These are phyloP conservation scores for Lyophyllum semitale DNA, from an alignment of 768 basidiomycete species.

Conservation along the genomic window DNA sequence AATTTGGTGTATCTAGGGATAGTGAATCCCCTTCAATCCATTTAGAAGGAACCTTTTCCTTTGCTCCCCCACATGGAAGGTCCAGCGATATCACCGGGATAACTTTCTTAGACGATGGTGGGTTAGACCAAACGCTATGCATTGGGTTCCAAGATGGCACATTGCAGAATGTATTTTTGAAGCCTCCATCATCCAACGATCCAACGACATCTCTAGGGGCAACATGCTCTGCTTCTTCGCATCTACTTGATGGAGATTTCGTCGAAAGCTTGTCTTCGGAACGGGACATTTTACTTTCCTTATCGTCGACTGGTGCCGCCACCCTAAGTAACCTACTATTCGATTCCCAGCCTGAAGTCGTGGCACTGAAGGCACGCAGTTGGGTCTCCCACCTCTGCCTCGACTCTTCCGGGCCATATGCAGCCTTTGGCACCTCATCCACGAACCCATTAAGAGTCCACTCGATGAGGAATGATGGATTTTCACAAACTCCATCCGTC, in stretches of 20 bases:
- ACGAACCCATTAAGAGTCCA: slow-evolving; percentile 60
- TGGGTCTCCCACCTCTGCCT: slow-evolving; percentile 66
- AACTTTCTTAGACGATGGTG: slow-evolving; percentile 47
- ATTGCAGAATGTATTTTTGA: slow-evolving; percentile 45
- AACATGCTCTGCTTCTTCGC: slow-evolving; percentile 6
- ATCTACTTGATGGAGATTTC: slow-evolving; percentile 43
- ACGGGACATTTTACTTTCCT: slow-evolving; percentile 46
- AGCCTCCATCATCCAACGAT: slow-evolving; percentile 15
- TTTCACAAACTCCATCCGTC: slow-evolving; percentile 51
- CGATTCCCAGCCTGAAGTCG: slow-evolving; percentile 24
- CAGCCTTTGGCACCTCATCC: slow-evolving; percentile 69
- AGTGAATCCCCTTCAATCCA: slow-evolving; percentile 42
- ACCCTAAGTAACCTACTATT: slow-evolving; percentile 28
- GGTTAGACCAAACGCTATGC: slow-evolving; percentile 44
- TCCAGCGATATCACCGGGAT: slow-evolving; percentile 58
- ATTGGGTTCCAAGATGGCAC: slow-evolving; percentile 64
- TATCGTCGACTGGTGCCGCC: slow-evolving; percentile 59
- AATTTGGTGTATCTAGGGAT: slow-evolving; percentile 35
- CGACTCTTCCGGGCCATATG: slow-evolving; percentile 54
- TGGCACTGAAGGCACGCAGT: slow-evolving; percentile 53
- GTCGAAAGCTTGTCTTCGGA: slow-evolving; percentile 59
- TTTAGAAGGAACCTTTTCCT: slow-evolving; percentile 46
- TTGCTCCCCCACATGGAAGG: slow-evolving; percentile 33
- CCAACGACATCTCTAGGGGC: slow-evolving; percentile 21
- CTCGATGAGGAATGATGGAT: slow-evolving; percentile 44